Percentiles rank a stretch among this genome's conserved stretches.
Evolutionary conservation across 371 early-diverging fungal species (phyloP).

Genomic region (Blastocladiella emersonii): DNA sequence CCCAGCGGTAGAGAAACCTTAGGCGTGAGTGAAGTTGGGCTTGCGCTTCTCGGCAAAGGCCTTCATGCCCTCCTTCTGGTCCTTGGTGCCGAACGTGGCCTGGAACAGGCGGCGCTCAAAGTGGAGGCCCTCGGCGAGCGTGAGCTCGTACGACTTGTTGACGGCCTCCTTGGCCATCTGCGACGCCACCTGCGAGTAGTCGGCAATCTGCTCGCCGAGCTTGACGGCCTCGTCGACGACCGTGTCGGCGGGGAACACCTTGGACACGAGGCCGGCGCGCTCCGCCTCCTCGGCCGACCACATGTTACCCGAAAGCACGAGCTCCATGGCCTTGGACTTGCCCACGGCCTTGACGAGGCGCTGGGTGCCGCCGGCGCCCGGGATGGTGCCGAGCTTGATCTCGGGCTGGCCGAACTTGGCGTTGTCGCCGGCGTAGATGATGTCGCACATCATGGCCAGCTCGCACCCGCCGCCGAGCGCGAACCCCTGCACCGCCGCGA

Average conservation of each 20-base stretch:
- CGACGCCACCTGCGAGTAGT: constrained; percentile 69
- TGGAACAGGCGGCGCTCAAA: constrained; percentile 94
- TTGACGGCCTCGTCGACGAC: constrained; percentile 84
- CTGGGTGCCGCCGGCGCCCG: constrained; percentile 55
- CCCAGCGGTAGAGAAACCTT: no score
- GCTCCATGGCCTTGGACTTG: constrained; percentile 97
- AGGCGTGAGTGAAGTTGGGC: constrained; percentile 76
- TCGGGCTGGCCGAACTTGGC: constrained; percentile 97
- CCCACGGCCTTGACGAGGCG: constrained; percentile 88
- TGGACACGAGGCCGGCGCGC: constrained; percentile 70
- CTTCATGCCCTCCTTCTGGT: constrained; percentile 95
- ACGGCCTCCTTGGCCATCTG: constrained; percentile 94
- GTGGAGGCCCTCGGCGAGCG: constrained; percentile 69
- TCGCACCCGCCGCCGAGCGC: constrained; percentile 98
- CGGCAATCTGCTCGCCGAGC: constrained; percentile 71
- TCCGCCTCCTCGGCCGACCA: constrained; percentile 77
- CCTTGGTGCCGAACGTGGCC: constrained; percentile 77
- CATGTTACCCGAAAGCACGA: constrained; percentile 82
- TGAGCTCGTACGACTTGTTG: constrained; percentile 82
- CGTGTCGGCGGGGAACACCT: constrained; percentile 72
- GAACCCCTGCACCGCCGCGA: constrained; percentile 95
- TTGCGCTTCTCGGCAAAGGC: constrained; percentile 92
- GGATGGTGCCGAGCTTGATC: constrained; percentile 92
- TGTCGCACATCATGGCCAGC: constrained; percentile 97
- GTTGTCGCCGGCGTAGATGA: constrained; percentile 95